These are phyloP conservation scores for Calocybe gangraenosa DNA, from an alignment of 768 basidiomycete genomes.

Conservation along the genomic window DNA sequence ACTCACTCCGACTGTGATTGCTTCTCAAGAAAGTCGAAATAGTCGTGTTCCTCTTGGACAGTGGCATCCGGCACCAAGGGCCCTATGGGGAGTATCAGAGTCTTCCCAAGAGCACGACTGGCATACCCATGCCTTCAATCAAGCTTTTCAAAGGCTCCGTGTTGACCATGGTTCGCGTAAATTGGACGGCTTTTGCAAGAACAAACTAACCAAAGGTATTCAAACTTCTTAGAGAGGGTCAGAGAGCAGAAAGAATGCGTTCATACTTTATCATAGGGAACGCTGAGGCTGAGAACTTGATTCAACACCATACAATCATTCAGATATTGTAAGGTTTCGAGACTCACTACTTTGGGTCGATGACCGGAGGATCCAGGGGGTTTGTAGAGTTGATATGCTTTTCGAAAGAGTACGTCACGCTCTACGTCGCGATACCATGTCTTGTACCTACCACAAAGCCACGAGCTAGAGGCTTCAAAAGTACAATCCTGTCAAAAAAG, in stretches of 20 bases:
- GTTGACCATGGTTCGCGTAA: conserved; percentile 7
- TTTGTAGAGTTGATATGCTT: conserved; percentile 15
- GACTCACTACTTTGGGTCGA: no score
- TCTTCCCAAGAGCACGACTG: not conserved
- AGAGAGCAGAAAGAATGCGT: no score
- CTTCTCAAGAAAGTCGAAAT: conserved; percentile 5
- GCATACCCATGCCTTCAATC: conserved; percentile 6
- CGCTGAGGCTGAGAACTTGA: conserved; percentile 1
- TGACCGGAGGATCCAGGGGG: conserved; percentile 10
- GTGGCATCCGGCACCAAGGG: conserved; percentile 5
- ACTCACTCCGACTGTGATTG: conserved; percentile 12
- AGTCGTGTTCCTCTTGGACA: conserved; percentile 12
- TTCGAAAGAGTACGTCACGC: no score
- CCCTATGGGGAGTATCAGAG: not conserved
- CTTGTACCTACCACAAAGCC: conserved; percentile 13
- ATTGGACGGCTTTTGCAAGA: conserved; percentile 13
- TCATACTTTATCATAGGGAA: conserved; percentile 13
- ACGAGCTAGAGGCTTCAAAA: conserved; percentile 12
- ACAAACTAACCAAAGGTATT: conserved; percentile 8
- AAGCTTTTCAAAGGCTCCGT: conserved; percentile 12
- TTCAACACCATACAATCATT: conserved; percentile 6
- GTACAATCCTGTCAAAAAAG: conserved; percentile 9
- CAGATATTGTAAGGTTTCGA: no score
- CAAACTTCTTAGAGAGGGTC: not conserved
- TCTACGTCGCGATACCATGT: no score